Evolutionary conservation across 225 moss, liverwort and hornwort species (phyloP), one percentile per base, ranked within the genome.

Genomic region (Anthoceros angustus): DNA sequence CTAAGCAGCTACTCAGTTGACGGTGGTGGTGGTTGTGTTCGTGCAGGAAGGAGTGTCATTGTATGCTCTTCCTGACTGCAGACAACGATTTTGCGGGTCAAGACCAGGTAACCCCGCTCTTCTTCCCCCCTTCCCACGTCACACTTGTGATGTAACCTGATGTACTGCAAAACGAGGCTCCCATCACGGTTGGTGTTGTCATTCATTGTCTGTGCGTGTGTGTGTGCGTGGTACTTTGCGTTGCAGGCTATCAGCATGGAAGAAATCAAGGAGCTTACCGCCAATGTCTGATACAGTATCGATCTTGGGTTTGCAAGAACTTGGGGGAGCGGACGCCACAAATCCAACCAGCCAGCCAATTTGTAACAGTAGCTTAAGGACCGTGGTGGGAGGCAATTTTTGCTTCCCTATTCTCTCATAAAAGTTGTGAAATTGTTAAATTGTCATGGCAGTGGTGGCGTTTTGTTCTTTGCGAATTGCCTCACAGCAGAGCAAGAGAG

Each of bases 1-100:
- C n/a, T 11, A 6, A 8, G 18, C 15, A 55, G n/a, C 23, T 18
- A 55, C 6, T 3, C 7, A 23, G 18, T 18, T 48, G 12, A 18
- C 18, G 12, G 46, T 48, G 8, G 18, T 18, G 55, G 55, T 55
- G 6, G 55, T 18, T 55, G 55, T 55, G n/a, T 41, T 20, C 45
- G 15, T 76, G 9, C 94, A 93, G 80, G 76, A 89, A 83, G 82
- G 84, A 82, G 70, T 81, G 87, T 66, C 85, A 86, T 62, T 80
- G 75, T 64, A 87, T 87, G 87, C 76, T 95, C 43, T 86, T 89
- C 68, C 69, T 80, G 50, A 87, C 82, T 49, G 48, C 70, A 5
- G 84, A 89, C 10, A 87, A 86, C 63, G 78, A 89, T 67, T 95
- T 90, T 74, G 94, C 86, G 15, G 90, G 94, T 43, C 23, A 65